These are phyloP conservation scores for Smallanthus sonchifolius DNA, from an alignment of 129 eudicot species.

Conservation along the genomic window DNA sequence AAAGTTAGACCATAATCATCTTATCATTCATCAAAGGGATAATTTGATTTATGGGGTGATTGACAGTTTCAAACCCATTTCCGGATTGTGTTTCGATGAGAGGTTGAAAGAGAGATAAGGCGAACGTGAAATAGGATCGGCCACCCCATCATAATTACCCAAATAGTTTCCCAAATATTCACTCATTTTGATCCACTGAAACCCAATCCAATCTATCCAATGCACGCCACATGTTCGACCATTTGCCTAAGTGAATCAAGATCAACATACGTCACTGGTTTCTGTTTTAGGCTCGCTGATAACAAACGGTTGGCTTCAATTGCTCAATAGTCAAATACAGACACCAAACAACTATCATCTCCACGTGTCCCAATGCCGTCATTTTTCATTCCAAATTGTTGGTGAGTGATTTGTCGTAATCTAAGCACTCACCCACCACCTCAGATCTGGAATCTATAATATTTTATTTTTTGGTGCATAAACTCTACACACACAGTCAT, in stretches of 20 bases:
- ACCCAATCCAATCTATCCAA: slow-evolving; percentile 52
- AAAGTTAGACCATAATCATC: too few species aligned
- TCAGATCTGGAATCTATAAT: slow-evolving; percentile 17
- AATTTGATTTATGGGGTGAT: neutral
- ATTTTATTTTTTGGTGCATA: neutral
- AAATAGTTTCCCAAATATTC: neutral
- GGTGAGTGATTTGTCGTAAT: slow-evolving; percentile 13
- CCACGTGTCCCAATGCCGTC: slow-evolving; percentile 27
- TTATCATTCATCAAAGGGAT: neutral
- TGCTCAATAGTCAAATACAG: neutral
- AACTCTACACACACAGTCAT: neutral
- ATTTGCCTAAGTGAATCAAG: slow-evolving; percentile 6
- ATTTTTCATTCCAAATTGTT: slow-evolving; percentile 2
- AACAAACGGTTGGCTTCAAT: slow-evolving; percentile 24
- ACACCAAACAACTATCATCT: slow-evolving; percentile 9
- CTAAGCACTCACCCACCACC: slow-evolving; percentile 23
- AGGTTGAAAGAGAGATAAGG: slow-evolving; percentile 27
- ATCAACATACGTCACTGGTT: slow-evolving; percentile 8
- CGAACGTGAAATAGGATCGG: slow-evolving; percentile 30
- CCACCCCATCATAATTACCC: slow-evolving; percentile 24
- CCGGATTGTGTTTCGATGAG: neutral
- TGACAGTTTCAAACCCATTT: neutral
- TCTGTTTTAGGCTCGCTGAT: slow-evolving; percentile 4
- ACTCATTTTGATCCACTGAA: slow-evolving; percentile 59
- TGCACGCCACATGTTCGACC: slow-evolving; percentile 47